phyloP scores from a whole-genome alignment of 805 yeast genomes.

The Candida pseudoglaebosa region DNA sequence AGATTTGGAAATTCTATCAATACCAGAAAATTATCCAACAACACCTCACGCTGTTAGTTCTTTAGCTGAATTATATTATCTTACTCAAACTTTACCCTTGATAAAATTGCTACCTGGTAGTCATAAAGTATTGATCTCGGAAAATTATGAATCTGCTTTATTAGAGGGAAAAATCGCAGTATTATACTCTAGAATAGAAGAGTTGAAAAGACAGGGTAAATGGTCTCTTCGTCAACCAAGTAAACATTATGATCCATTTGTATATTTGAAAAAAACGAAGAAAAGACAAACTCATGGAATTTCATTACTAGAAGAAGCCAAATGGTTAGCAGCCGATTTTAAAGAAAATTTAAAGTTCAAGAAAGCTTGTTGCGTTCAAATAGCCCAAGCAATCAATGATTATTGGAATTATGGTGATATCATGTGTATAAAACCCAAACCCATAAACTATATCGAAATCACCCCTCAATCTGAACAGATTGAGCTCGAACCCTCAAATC shows the following conservation, averaged over 20 bases:
- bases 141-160: constrained; percentile 76
- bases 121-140: constrained; percentile 82
- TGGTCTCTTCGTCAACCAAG: constrained; percentile 91
- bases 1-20: constrained; percentile 33
- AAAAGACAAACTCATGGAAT: constrained; percentile 65
- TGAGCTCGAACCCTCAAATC: neutral
- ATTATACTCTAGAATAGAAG: constrained; percentile 86
- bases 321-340: constrained; percentile 80
- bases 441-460: constrained; percentile 25
- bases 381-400: constrained; percentile 72
- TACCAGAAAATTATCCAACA: constrained; percentile 42
- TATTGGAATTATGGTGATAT: constrained; percentile 69
- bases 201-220: constrained; percentile 75
- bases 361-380: constrained; percentile 60
- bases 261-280: constrained; percentile 12
- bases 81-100: constrained; percentile 84
- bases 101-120: constrained; percentile 78
- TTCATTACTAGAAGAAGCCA: constrained; percentile 66
- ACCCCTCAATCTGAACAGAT: constrained; percentile 1
- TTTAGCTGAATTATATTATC: constrained; percentile 78
- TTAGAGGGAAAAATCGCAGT: constrained; percentile 91
- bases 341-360: constrained; percentile 67
- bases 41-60: constrained; percentile 46
- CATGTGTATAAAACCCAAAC: constrained; percentile 54
- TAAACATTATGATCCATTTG: constrained; percentile 64